Evolutionary conservation across 192 early-diverging fungal species (phyloP), one percentile per base, ranked within the genome.

Genomic region (Coemansia sp.): DNA sequence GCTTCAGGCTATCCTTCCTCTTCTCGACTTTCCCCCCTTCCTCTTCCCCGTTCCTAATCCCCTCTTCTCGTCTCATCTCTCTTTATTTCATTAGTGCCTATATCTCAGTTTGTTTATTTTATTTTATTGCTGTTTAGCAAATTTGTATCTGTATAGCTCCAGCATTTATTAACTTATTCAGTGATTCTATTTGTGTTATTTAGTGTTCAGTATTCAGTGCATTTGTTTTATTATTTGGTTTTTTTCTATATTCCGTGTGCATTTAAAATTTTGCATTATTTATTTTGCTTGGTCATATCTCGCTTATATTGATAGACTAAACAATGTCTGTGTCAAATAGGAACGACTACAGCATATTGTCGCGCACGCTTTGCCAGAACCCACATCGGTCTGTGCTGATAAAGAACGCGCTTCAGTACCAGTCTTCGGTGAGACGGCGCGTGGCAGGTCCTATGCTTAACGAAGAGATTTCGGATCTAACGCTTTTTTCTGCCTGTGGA

Each of bases 381-480:
- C 65, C 80, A 11, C 80, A 82, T 51, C 73, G 73, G 57, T 57
- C 61, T 32, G 80, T 77, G 6, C 62, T 82, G 11, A 38, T 82
- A 54, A 82, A 82, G 43, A 82, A 82, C 51, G 80, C 80, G 14
- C 67, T 76, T 39, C 80, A 82, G 59, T 71, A 61, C 60, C 74
- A 71, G n/a, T 53, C 71, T 28, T 55, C 66, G 33, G 51, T 72
- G 18, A 41, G 65, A 35, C 69, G 69, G 45, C 61, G 59, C 9
- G 59, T 73, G n/a, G 66, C 51, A 22, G 14, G 72, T 6, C 51
- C 54, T 8, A 64, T 71, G 9, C 74, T 74, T 22, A 70, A 67
- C 35, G 12, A 60, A 3, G 43, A 36, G n/a, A 22, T 64, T 35
- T 64, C 64, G 32, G 79, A 82, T 34, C 69, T 73, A 56, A 82